A percentile compares a stretch with the other conserved stretches of the same genome.
These are phyloP conservation scores for Trametes elegans DNA, from an alignment of 768 basidiomycete species.

Conservation along the genomic window DNA sequence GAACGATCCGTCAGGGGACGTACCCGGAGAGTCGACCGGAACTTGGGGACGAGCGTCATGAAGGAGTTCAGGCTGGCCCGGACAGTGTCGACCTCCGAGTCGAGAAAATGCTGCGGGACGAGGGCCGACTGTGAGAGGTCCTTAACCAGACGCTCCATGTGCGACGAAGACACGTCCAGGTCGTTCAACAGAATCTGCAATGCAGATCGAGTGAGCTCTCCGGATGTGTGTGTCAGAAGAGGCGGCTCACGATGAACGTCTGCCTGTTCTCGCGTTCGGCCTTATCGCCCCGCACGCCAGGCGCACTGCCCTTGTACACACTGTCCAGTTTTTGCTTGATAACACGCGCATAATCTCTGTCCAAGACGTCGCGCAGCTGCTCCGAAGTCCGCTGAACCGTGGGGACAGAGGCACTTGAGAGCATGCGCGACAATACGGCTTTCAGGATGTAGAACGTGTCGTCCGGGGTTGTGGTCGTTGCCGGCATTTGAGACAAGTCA, in stretches of 20 bases:
- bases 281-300: slow-evolving; percentile 57
- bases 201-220: too few relatives aligned
- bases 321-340: slow-evolving; percentile 87
- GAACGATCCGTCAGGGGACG: too few relatives aligned
- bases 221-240: too few relatives aligned
- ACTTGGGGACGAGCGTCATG: slow-evolving; percentile 54
- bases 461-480: slow-evolving; percentile 79
- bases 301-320: slow-evolving; percentile 62
- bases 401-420: slow-evolving; percentile 70
- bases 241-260: slow-evolving; percentile 73
- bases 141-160: slow-evolving; percentile 78
- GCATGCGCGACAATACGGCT: slow-evolving; percentile 68
- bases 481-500: slow-evolving; percentile 62
- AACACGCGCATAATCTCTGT: slow-evolving; percentile 77
- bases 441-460: slow-evolving; percentile 97
- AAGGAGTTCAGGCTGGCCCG: slow-evolving; percentile 49
- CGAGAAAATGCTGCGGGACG: slow-evolving; percentile 67
- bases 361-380: slow-evolving; percentile 71
- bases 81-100: slow-evolving; percentile 50
- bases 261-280: slow-evolving; percentile 76
- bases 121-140: slow-evolving; percentile 56
- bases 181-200: slow-evolving; percentile 86
- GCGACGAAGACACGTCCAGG: slow-evolving; percentile 86
- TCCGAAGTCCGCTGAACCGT: slow-evolving; percentile 59
- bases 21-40: slow-evolving; percentile 75